These are phyloP conservation scores for Xylaria sp. DNA, from an alignment of 2,329 filamentous ascomycete genomes.

Conservation along the genomic window DNA sequence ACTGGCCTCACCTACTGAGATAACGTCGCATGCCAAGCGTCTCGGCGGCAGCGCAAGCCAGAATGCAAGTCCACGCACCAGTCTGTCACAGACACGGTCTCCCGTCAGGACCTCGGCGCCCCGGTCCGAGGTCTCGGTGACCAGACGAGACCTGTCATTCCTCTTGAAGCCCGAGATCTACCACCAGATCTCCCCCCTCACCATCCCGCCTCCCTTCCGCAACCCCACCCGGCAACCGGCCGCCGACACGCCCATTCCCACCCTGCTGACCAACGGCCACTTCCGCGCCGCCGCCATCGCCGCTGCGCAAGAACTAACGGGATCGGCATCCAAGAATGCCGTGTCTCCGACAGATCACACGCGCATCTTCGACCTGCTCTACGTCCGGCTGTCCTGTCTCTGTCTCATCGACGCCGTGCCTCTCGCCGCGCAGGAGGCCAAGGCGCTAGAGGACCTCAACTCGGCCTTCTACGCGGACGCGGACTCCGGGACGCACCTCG, in stretches of 20 bases:
- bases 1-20: constrained; percentile 37
- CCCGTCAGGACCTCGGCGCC: constrained; percentile 35
- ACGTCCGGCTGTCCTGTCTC: constrained; percentile 83
- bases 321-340: constrained; percentile 44
- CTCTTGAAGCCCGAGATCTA: constrained; percentile 84
- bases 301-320: constrained; percentile 69
- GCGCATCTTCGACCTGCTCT: constrained; percentile 79
- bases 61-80: constrained; percentile 42
- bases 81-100: constrained; percentile 40
- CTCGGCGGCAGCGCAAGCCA: constrained; percentile 40
- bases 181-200: constrained; percentile 76
- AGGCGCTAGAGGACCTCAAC: constrained; percentile 71
- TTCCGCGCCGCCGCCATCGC: constrained; percentile 82
- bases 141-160: constrained; percentile 80
- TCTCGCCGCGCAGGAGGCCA: constrained; percentile 75
- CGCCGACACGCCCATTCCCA: constrained; percentile 71
- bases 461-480: constrained; percentile 66
- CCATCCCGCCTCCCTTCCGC: constrained; percentile 73
- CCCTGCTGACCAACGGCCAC: constrained; percentile 76
- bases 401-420: constrained; percentile 78
- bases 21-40: constrained; percentile 45
- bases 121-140: constrained; percentile 41
- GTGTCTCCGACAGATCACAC: constrained; percentile 66
- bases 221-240: constrained; percentile 72
- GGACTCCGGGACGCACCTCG: constrained; percentile 67